Base-by-base conservation (phyloP, 1,284 basidiomycete species). In the Leccinum griseonigrum region DNA sequence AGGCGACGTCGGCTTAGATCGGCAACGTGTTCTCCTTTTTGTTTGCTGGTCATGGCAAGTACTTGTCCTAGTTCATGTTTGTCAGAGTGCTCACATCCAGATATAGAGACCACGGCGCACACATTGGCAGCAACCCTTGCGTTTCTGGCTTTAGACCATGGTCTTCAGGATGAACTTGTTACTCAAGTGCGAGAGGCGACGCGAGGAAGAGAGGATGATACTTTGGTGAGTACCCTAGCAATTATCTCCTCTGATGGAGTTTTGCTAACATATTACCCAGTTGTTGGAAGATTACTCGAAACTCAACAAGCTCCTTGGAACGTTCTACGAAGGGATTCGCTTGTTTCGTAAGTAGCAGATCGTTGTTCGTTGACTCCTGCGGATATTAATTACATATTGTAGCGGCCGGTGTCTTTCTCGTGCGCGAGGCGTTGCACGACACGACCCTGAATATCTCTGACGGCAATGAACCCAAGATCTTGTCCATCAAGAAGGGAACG, bases 1-100 rank as follows among this genome's bases (percentile, higher is more conserved):
- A 16, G 4, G 22, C 29, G 28, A 38, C 29, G 5, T 29, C 29
- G 32, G 16, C 36, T 56, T 29, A 85, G 83, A 80, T 84, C 58
- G 83, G 83, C 10, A 85, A 85, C 60, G 70, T 84, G 2, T 86
- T 80, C 66, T 67, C 79, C 7, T 74, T 85, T 66, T 67, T 86
- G 54, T 81, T 85, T 59, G 83, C 84, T 56, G 84, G 85, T 11
- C 83, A 85, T 68, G 85, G 84, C 79, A 65, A 54, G 74, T 63
- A 8, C 13, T 58, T 34, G 10, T 11, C 54, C 32, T n/a, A 13
- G 11, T 59, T 46, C n/a, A 61, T 18, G 32, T 46, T 8, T 18
- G 29, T 31, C 51, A 28, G 34, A 59, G 52, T 54, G 18, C 22
- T 59, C 4, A 51, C 34, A 32, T 54, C 9, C n/a, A 18, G 18